Evolutionary conservation across 495 filamentous ascomycete genomes (phyloP).

Genomic region (Stereocaulon alpinum): DNA sequence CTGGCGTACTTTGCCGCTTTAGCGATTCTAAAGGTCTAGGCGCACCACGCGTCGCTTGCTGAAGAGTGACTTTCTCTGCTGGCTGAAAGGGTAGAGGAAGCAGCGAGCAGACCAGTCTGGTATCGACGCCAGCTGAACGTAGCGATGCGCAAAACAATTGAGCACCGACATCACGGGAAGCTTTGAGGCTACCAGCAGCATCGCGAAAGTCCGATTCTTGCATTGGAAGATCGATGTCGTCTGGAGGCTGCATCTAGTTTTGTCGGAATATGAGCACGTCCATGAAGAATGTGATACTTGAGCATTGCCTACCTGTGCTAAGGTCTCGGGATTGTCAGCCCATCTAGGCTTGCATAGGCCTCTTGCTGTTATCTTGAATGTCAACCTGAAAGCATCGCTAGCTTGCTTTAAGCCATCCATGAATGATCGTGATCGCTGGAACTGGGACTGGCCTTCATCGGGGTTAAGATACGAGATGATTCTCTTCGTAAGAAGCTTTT

Average conservation of each 20-base stretch:
- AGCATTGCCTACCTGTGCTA: constrained; percentile 23
- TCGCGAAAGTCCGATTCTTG: constrained; percentile 53
- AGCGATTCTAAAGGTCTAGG: background rate
- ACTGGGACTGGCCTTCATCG: constrained; percentile 53
- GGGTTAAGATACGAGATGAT: constrained; percentile 54
- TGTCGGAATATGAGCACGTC: constrained; percentile 3
- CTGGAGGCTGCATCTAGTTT: constrained; percentile 40
- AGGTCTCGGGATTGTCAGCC: constrained; percentile 50
- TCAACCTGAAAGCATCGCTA: constrained; percentile 52
- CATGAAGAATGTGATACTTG: background rate
- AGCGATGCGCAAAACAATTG: constrained; percentile 85
- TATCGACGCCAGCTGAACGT: constrained; percentile 62
- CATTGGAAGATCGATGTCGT: constrained; percentile 38
- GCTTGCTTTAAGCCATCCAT: constrained; percentile 65
- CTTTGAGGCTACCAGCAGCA: constrained; percentile 53
- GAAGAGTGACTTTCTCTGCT: constrained; percentile 39
- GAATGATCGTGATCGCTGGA: constrained; percentile 58
- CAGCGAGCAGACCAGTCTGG: constrained; percentile 87
- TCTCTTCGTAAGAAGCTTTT: constrained; percentile 48
- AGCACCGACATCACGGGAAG: constrained; percentile 80
- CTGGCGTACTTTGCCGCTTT: constrained; percentile 8
- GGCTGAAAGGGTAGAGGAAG: constrained; percentile 68
- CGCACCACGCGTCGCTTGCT: constrained; percentile 13
- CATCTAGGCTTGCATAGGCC: constrained; percentile 63
- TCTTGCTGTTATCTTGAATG: constrained; percentile 58